Base-by-base conservation (phyloP, 805 yeast species). In the Metschnikowia anglica region DNA sequence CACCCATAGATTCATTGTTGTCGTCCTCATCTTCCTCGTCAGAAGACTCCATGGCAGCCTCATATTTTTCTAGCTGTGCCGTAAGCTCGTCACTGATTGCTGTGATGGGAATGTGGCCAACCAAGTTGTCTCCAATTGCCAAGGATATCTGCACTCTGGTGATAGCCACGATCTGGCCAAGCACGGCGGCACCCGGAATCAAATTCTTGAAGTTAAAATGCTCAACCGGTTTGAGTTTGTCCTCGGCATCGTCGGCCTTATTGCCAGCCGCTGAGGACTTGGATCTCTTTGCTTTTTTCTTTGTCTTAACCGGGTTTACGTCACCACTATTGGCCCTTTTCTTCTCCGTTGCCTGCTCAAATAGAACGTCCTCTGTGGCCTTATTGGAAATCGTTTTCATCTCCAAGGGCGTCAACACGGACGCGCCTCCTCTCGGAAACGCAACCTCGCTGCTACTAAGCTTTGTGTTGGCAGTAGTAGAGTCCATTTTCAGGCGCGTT, bases 381-480 rank as follows among this genome's bases (percentile, higher is more conserved):
- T 91, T 95, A 60, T 88, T 89, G 30, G 96, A 83, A 39, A 91
- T 91, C 60, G 88, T 93, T 62, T 88, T 89, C 52, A 88, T 81
- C 66, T 93, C 99, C 52, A 93, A 69, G 5, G 98, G 89, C 3
- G 96, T 79, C 58, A 93, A 75, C 19, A 81, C 87, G 20, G 91
- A 78, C 10, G 84, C 80, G 38, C 99, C 99, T 55, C 99, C 99
- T 80, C 99, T 85, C 38, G 99, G 99, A 61, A 93, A 93, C 10
- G 85, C 73, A 31, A 74, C 68, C 44, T 82, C 87, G 46, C 63
- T 68, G 53, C 67, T 68, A 41, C 63, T 62, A 39, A 69, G 56
- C 32, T 60, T 58, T 30, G 69, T 60, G 28, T 59, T 60, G 17
- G 50, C 41, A 27, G 53, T 17, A 28, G 46, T 46, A 33, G 54